Conservation (phyloP, 75 land plant genomes). For the Selaginella tamariscina region DNA sequence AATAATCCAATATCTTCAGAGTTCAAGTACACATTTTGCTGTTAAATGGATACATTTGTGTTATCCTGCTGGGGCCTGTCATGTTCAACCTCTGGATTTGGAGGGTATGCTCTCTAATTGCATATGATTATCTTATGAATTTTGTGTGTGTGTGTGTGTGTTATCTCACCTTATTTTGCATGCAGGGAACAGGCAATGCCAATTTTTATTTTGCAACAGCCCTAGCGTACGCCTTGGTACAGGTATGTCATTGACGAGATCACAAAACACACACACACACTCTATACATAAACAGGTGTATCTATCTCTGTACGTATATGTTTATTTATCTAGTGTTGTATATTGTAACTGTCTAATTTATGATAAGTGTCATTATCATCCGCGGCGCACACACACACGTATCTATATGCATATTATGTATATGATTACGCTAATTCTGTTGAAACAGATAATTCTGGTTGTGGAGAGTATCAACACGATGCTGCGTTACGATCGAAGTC, state of each 20-base stretch:
- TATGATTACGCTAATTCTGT: too few relatives aligned
- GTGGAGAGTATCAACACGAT: not conserved
- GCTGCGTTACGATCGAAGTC: not conserved
- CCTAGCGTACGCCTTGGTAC: not conserved
- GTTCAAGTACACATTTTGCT: slow-evolving; percentile 67
- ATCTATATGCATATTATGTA: too few relatives aligned
- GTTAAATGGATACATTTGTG: slow-evolving; percentile 61
- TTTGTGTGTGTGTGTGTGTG: too few relatives aligned
- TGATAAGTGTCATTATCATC: too few relatives aligned
- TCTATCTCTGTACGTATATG: too few relatives aligned
- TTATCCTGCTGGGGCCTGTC: slow-evolving; percentile 72
- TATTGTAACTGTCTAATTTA: too few relatives aligned
- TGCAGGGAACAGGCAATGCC: not conserved
- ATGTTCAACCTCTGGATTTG: slow-evolving; percentile 98
- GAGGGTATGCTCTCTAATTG: slow-evolving; percentile 48
- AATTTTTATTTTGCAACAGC: not conserved
- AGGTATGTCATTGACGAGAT: not conserved
- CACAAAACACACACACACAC: too few relatives aligned
- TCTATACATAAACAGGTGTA: too few relatives aligned
- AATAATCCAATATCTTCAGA: slow-evolving; percentile 31
- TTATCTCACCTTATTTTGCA: not conserved
- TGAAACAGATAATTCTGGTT: not conserved
- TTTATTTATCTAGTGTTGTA: too few relatives aligned
- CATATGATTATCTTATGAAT: too few relatives aligned
- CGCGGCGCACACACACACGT: too few relatives aligned